Percentiles rank a stretch among this genome's conserved stretches.
phyloP scores from a whole-genome alignment of 139 green algal genomes.

The Ettlia oleoabundans region DNA sequence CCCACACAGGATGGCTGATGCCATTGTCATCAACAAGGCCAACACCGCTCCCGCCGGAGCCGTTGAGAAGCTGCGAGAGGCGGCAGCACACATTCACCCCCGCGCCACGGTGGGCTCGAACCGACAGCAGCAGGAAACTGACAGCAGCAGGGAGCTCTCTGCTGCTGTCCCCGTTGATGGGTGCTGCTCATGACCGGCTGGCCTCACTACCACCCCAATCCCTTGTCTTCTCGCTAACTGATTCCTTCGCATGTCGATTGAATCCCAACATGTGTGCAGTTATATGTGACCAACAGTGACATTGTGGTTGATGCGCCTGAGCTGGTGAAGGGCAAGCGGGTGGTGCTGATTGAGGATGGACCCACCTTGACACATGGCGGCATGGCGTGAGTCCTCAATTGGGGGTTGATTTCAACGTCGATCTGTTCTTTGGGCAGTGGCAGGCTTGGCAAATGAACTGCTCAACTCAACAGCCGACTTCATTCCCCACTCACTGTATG shows the following conservation, averaged over 20 bases:
- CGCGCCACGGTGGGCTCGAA: neutral
- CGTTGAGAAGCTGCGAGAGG: slow-evolving; percentile 41
- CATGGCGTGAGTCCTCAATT: too few relatives aligned
- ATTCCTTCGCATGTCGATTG: neutral
- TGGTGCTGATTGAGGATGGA: slow-evolving; percentile 55
- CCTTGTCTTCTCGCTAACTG: neutral
- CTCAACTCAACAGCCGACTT: too few relatives aligned
- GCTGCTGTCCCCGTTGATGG: too few relatives aligned
- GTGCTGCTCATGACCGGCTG: neutral
- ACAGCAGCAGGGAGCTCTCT: too few relatives aligned
- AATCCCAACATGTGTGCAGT: neutral
- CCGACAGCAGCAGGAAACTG: too few relatives aligned
- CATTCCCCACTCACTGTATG: too few relatives aligned
- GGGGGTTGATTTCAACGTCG: too few relatives aligned
- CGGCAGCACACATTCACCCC: slow-evolving; percentile 5
- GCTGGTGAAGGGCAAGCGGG: slow-evolving; percentile 43
- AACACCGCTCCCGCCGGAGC: slow-evolving; percentile 55
- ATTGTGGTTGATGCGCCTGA: slow-evolving; percentile 46
- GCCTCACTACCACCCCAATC: neutral
- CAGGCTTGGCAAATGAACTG: too few relatives aligned
- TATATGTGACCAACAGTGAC: slow-evolving; percentile 45
- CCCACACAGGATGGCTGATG: slow-evolving; percentile 42
- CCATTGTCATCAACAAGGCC: slow-evolving; percentile 61
- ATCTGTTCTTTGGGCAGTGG: too few relatives aligned
- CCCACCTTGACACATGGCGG: slow-evolving; percentile 42